Percentiles rank a stretch among this genome's conserved stretches.
phyloP scores from a whole-genome alignment of 768 basidiomycete genomes.

The Mycena haematopus region DNA sequence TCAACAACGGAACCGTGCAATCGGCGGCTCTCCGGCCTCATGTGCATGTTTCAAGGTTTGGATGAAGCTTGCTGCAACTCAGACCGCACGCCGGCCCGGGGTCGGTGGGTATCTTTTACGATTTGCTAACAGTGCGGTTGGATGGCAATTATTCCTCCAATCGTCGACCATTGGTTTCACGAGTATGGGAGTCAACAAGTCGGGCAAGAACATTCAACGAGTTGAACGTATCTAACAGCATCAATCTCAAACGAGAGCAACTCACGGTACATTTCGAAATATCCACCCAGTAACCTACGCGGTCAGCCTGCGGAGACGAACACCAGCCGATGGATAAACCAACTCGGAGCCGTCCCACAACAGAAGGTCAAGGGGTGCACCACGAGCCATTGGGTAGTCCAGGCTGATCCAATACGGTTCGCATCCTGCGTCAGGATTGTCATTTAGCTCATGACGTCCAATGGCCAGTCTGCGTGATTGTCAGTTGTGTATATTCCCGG shows the following conservation, averaged over 20 bases:
- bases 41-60: too few relatives aligned
- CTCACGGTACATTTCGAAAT: not conserved
- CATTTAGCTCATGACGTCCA: slow-evolving; percentile 36
- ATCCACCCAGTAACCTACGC: not conserved
- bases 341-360: slow-evolving; percentile 42
- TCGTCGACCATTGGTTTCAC: too few relatives aligned
- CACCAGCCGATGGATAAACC: slow-evolving; percentile 44
- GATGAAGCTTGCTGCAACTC: too few relatives aligned
- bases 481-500: not conserved
- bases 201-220: too few relatives aligned
- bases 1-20: too few relatives aligned
- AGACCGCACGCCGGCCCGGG: too few relatives aligned
- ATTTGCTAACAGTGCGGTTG: too few relatives aligned
- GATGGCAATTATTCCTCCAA: too few relatives aligned
- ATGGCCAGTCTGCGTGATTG: slow-evolving; percentile 36
- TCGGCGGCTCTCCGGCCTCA: too few relatives aligned
- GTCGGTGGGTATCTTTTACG: too few relatives aligned
- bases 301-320: slow-evolving; percentile 25
- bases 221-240: too few relatives aligned
- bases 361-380: slow-evolving; percentile 43
- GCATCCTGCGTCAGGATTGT: slow-evolving; percentile 39
- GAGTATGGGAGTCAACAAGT: too few relatives aligned
- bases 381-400: slow-evolving; percentile 37
- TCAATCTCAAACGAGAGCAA: not conserved
- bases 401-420: slow-evolving; percentile 43